Base-by-base conservation (phyloP, 2,329 filamentous ascomycete species). In the Raffaelea arxii region DNA sequence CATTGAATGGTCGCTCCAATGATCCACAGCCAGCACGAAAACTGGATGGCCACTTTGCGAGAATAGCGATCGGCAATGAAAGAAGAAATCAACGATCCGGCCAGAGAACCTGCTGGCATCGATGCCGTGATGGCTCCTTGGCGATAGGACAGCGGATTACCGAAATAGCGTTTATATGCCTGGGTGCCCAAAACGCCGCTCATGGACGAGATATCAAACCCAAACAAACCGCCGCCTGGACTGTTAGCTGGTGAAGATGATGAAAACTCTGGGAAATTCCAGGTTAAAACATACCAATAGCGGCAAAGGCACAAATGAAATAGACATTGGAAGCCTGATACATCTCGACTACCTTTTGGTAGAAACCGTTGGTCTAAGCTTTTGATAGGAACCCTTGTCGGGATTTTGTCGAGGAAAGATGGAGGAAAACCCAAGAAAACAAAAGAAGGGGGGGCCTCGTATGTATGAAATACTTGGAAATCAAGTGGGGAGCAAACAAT, bases 201-300 rank as follows among this genome's bases (percentile, higher is more conserved):
- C 82, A 88, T 86, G 38, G 80, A 84, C 47, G 75, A 78, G 56
- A 89, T 86, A 64, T 89, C 85, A 59, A 89, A 89, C 55, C 85
- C 86, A 57, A 89, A 88, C 23, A 88, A 69, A 22, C 75, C 78
- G 59, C 83, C 83, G 54, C 82, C 82, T 67, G 71, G 36, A 27
- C n/a, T 37, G 44, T 50, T 37, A 11, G 27, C 16, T 30, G 24
- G 27, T 30, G 16, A 9, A 30, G 27, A 30, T 16, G 9, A 9
- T 30, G 27, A 9, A 16, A 16, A 30, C 9, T 30, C 9, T 30
- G 27, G 27, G 27, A 30, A 30, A 16, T 30, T 12, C 19, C 32
- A 36, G 6, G 32, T 7, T 18, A 16, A 36, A 23, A 6, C 66
- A 51, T 62, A 74, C 75, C 78, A 51, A 82, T 76, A 56, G 77